Conservation (phyloP, 176 grass and related monocot species). For the Bolboschoenus planiculmis region DNA sequence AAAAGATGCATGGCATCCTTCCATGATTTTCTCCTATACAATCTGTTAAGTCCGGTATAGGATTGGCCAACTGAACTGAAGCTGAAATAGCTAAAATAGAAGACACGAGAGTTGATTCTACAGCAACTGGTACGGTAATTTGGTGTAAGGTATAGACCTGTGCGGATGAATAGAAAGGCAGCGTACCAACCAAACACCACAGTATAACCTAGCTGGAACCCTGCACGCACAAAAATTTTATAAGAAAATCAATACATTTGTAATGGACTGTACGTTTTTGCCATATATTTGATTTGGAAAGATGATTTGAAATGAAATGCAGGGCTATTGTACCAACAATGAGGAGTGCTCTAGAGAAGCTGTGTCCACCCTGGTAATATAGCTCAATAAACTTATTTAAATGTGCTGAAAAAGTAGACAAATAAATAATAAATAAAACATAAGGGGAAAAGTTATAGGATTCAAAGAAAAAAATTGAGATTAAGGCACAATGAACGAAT, state of each 20-base stretch:
- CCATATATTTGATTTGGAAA: not conserved
- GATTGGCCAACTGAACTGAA: not conserved
- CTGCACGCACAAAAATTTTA: slow-evolving; percentile 18
- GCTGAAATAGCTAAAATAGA: slow-evolving; percentile 1
- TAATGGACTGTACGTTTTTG: not conserved
- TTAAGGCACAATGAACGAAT: not conserved
- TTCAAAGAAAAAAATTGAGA: not conserved
- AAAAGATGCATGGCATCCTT: slow-evolving; percentile 11
- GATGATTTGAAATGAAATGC: not conserved
- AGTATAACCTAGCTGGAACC: slow-evolving; percentile 89
- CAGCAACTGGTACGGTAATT: not conserved
- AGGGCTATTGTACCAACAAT: slow-evolving; percentile 57
- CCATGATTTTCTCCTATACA: not conserved
- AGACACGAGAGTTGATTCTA: not conserved
- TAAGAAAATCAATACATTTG: not conserved
- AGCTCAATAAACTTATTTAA: slow-evolving; percentile 83
- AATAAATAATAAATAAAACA: not conserved
- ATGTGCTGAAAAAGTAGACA: slow-evolving; percentile 53
- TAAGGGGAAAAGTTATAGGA: not conserved
- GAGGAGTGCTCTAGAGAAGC: slow-evolving; percentile 65
- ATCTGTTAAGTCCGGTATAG: not conserved
- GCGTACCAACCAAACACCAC: slow-evolving; percentile 94
- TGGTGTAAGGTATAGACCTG: slow-evolving; percentile 43
- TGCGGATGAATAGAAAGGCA: slow-evolving; percentile 83
- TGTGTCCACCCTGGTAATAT: slow-evolving; percentile 53